phyloP scores from a whole-genome alignment of 2,329 filamentous ascomycete species.

The Knufia fluminis region DNA sequence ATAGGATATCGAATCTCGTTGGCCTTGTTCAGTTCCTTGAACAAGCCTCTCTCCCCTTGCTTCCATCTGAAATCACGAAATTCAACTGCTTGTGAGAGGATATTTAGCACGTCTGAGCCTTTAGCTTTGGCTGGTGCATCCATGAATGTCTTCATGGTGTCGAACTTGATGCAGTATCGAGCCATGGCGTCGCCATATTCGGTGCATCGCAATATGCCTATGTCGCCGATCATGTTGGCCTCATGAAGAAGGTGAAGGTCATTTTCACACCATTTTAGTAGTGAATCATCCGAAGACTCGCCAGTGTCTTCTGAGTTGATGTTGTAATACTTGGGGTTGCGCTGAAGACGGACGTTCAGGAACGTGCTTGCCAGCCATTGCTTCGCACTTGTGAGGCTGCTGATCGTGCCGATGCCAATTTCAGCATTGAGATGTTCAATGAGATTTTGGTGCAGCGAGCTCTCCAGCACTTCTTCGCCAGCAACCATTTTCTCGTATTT shows the following conservation, averaged over 20 bases:
- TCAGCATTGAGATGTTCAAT: constrained; percentile 81
- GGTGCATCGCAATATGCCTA: constrained; percentile 50
- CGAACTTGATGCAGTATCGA: constrained; percentile 68
- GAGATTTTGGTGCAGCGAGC: constrained; percentile 66
- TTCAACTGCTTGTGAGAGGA: constrained; percentile 59
- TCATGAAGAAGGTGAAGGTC: constrained; percentile 58
- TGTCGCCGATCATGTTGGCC: constrained; percentile 45
- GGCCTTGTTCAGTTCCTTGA: constrained; percentile 63
- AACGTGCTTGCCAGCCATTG: constrained; percentile 72
- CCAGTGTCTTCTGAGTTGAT: constrained; percentile 46
- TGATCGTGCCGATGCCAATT: constrained; percentile 65
- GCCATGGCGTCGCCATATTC: constrained; percentile 74
- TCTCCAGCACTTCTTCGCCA: constrained; percentile 65
- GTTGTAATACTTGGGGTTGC: constrained; percentile 63
- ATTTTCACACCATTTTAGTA: constrained; percentile 62
- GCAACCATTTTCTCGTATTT: constrained; percentile 66
- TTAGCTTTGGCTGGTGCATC: constrained; percentile 51
- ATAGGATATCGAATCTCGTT: constrained; percentile 61
- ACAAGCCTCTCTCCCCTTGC: constrained; percentile 56
- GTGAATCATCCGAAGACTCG: constrained; percentile 49
- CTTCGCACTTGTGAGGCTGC: constrained; percentile 54
- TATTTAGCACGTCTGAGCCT: constrained; percentile 60
- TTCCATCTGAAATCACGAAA: constrained; percentile 66
- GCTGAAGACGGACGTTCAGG: constrained; percentile 61
- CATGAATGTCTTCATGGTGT: constrained; percentile 67